Conservation (phyloP, 192 early-diverging fungal genomes). For the Cetraspora pellucida region DNA sequence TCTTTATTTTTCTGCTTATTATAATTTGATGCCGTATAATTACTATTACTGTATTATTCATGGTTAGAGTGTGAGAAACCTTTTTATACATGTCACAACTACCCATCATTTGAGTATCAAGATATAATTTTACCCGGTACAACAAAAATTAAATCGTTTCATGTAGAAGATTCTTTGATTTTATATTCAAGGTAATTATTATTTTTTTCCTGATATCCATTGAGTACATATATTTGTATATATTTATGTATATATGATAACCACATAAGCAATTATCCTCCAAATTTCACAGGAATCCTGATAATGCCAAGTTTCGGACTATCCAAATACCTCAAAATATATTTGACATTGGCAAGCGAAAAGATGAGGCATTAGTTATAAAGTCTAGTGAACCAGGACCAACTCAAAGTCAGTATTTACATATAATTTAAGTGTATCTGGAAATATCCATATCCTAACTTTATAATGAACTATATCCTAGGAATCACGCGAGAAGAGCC, state of each 20-base stretch:
- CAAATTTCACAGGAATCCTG: not conserved
- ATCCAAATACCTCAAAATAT: constrained; percentile 19
- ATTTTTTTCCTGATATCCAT: not conserved
- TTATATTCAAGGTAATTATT: constrained; percentile 23
- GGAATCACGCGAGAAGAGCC: not conserved
- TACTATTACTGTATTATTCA: not conserved
- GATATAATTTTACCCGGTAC: constrained; percentile 26
- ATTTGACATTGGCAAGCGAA: not conserved
- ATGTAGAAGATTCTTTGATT: constrained; percentile 11
- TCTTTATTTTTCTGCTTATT: not conserved
- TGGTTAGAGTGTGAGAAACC: not conserved
- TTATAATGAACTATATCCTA: not conserved
- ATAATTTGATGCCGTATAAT: not conserved
- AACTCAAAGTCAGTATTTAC: constrained; percentile 16
- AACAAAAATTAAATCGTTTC: constrained; percentile 20
- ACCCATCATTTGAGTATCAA: constrained; percentile 18
- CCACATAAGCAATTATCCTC: not conserved
- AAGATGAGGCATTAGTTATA: not conserved
- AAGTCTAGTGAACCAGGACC: constrained; percentile 9
- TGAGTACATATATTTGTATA: not conserved
- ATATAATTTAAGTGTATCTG: too few species aligned
- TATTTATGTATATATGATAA: not conserved
- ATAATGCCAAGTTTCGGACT: constrained; percentile 19
- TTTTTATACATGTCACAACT: not conserved
- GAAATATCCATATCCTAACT: too few species aligned